A percentile compares a stretch with the other conserved stretches of the same genome.
These are phyloP conservation scores for Lactifluus piperatus DNA, from an alignment of 768 basidiomycete species.

Conservation along the genomic window DNA sequence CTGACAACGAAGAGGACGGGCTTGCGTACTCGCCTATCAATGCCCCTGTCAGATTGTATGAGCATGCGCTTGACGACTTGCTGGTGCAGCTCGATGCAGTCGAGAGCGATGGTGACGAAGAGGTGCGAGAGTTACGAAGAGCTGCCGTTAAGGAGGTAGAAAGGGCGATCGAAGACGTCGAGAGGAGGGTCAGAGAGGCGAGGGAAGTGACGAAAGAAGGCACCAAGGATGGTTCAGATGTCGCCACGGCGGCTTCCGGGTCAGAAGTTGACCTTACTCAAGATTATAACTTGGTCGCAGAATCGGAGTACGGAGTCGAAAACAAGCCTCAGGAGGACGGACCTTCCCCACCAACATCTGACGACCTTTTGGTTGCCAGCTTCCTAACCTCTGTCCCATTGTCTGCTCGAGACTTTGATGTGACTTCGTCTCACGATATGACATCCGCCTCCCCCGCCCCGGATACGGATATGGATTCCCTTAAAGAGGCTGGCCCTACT, in stretches of 20 bases:
- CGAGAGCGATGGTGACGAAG: slow-evolving; percentile 50
- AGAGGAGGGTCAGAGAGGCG: slow-evolving; percentile 22
- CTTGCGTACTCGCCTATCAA: slow-evolving; percentile 58
- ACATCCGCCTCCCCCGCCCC: too few relatives aligned
- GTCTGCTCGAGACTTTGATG: not conserved
- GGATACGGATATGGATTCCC: not conserved
- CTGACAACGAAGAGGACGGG: slow-evolving; percentile 19
- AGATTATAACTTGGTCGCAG: not conserved
- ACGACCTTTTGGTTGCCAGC: not conserved
- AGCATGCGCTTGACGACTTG: slow-evolving; percentile 52
- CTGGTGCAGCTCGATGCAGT: slow-evolving; percentile 62
- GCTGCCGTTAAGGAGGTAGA: slow-evolving; percentile 51
- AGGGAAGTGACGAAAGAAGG: not conserved
- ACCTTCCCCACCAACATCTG: not conserved
- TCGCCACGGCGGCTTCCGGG: not conserved
- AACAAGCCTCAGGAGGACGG: not conserved
- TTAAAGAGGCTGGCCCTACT: not conserved
- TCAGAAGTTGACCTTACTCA: not conserved
- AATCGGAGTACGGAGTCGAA: not conserved
- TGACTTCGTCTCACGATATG: too few relatives aligned
- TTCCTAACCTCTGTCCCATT: not conserved
- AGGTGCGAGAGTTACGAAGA: slow-evolving; percentile 44
- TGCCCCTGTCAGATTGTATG: slow-evolving; percentile 50
- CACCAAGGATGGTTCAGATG: not conserved
- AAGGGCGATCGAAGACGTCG: slow-evolving; percentile 45